These are phyloP conservation scores for Camelina laxa DNA, from an alignment of 345 rosid species.

Conservation along the genomic window DNA sequence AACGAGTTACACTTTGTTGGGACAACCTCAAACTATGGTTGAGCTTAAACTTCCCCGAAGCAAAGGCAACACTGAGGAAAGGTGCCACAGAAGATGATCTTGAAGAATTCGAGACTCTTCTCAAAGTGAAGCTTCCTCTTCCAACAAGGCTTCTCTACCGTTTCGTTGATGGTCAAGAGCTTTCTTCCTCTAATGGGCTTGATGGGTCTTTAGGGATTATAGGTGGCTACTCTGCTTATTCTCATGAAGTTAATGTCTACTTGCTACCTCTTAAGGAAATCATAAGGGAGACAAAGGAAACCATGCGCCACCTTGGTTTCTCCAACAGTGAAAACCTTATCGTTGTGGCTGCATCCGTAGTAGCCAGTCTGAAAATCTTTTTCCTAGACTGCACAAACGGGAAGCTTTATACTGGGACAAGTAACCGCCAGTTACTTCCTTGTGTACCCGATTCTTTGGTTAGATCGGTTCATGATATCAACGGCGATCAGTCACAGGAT, in stretches of 20 bases:
- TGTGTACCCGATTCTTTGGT: constrained; percentile 77
- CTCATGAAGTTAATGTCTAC: constrained; percentile 67
- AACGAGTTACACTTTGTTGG: constrained; percentile 76
- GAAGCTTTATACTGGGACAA: constrained; percentile 70
- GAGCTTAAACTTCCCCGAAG: constrained; percentile 69
- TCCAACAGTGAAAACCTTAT: constrained; percentile 44
- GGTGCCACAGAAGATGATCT: constrained; percentile 82
- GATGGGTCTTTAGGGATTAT: constrained; percentile 60
- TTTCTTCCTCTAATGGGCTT: not conserved
- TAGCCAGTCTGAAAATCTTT: constrained; percentile 53
- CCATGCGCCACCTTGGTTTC: constrained; percentile 38
- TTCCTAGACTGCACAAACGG: constrained; percentile 80
- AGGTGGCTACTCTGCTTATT: constrained; percentile 71
- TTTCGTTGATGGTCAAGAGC: constrained; percentile 79
- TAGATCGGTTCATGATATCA: constrained; percentile 53
- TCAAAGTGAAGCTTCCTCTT: constrained; percentile 73
- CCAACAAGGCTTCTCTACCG: constrained; percentile 84
- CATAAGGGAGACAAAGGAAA: constrained; percentile 51
- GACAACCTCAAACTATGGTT: constrained; percentile 71
- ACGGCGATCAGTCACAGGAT: constrained; percentile 63
- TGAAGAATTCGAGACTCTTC: constrained; percentile 50
- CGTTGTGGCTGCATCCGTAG: constrained; percentile 63
- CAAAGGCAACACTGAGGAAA: constrained; percentile 61
- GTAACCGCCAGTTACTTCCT: constrained; percentile 67
- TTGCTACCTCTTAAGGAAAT: constrained; percentile 61